Evolutionary conservation across 225 moss, liverwort and hornwort genomes (phyloP), one percentile per base, ranked within the genome.

Genomic region (Marchantia paleacea): DNA sequence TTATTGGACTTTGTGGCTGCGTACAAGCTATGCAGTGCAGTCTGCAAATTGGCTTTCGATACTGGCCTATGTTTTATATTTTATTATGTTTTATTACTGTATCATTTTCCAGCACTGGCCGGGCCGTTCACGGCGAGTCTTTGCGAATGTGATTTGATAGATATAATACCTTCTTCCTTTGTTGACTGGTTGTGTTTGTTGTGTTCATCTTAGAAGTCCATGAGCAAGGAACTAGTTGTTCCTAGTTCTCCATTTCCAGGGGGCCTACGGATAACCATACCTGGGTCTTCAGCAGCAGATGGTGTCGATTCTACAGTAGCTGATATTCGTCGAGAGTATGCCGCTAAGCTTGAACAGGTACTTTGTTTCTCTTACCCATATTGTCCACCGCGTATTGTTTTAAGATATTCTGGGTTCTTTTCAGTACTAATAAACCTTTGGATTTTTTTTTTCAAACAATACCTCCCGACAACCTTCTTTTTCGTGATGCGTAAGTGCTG

Each of bases 331-430:
- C 71, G 49, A 69, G 88, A 89, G 52, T 86, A 86, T 74, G 84
- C 86, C 28, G 81, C 79, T 4, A 85, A 89, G 68, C 86, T 86
- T 82, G 89, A 89, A 75, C 86, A 89, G 86, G 89, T 89, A 24
- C 47, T 58, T 30, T 9, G 12, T 12, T 12, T n/a, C 12, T 3
- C 26, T 25, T 28, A 14, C 13, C 26, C 49, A 49, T 15, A 1
- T 48, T 29, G 22, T 48, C 8, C 22, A 22, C 20, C 22, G 22
- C 10, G 24, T n/a, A 12, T 11, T 26, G 24, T 0, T 0, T 12
- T 26, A 52, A 39, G 3, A 39, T 39, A 39, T 39, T 2, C 5
- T 39, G 39, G 39, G 39, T 39, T 39, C 39, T 39, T 2, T 39
- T 7, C 28, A 73, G 20, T 49, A 39, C 48, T 7, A 73, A 30